Conservation (phyloP, 2,329 filamentous ascomycete genomes). For the Epichloe scottii region DNA sequence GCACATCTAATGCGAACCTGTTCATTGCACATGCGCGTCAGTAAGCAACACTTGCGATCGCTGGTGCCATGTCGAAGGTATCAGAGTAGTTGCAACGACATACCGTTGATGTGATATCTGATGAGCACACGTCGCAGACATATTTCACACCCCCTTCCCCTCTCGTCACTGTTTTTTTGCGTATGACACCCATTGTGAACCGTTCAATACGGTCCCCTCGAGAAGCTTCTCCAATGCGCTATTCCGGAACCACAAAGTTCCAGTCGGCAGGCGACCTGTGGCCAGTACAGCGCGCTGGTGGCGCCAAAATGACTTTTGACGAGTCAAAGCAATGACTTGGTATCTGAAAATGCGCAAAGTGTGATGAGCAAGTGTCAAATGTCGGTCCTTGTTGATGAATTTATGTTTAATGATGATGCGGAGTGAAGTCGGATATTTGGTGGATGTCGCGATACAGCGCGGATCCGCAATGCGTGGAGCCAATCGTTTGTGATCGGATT, state of each 20-base stretch:
- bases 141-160: slow-evolving; percentile 88
- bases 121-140: slow-evolving; percentile 92
- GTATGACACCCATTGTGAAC: slow-evolving; percentile 71
- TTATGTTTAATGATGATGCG: slow-evolving; percentile 9
- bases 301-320: slow-evolving; percentile 5
- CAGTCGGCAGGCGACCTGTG: neutral
- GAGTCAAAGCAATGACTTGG: slow-evolving; percentile 8
- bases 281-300: neutral
- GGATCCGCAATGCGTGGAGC: slow-evolving; percentile 1
- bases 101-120: slow-evolving; percentile 94
- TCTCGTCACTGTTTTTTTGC: slow-evolving; percentile 82
- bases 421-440: slow-evolving; percentile 8
- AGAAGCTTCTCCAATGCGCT: neutral
- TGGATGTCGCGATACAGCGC: slow-evolving; percentile 6
- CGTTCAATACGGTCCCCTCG: neutral
- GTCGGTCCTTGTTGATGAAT: slow-evolving; percentile 7
- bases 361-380: slow-evolving; percentile 16
- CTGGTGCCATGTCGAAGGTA: neutral
- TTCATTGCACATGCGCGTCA: slow-evolving; percentile 8
- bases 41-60: neutral
- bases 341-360: slow-evolving; percentile 12
- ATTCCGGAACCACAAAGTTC: neutral
- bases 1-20: slow-evolving; percentile 94
- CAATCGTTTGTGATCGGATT: neutral
- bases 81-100: slow-evolving; percentile 21